Evolutionary conservation across 441 rosid genomes (phyloP).

Genomic region (Syzygium syzygioides): DNA sequence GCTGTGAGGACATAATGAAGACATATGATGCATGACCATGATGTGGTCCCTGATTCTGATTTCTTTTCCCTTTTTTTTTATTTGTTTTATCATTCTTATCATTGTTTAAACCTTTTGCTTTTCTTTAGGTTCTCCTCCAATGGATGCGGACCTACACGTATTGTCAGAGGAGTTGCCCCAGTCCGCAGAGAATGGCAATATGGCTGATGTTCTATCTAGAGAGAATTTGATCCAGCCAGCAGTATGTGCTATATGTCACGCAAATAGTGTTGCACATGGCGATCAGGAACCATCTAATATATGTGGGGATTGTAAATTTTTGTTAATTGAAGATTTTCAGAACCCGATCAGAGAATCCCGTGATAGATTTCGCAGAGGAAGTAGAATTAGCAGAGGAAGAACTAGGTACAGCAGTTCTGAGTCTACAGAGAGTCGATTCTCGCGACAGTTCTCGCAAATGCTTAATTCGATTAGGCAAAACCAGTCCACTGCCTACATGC

Average conservation of each 20-base stretch:
- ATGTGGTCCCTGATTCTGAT: background rate
- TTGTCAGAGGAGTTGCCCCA: background rate
- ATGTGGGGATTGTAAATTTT: constrained; percentile 82
- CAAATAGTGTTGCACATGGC: constrained; percentile 30
- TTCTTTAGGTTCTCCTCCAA: background rate
- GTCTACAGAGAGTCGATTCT: constrained; percentile 45
- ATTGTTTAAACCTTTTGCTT: background rate
- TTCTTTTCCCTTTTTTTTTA: background rate
- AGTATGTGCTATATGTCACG: constrained; percentile 54
- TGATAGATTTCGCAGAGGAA: constrained; percentile 31
- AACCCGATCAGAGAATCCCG: constrained; percentile 33
- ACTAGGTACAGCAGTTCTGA: constrained; percentile 56
- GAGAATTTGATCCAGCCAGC: constrained; percentile 19
- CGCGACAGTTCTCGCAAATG: constrained; percentile 54
- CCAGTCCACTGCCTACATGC: constrained; percentile 31
- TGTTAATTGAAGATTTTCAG: constrained; percentile 64
- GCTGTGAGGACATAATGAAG: background rate
- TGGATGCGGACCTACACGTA: background rate
- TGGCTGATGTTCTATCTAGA: background rate
- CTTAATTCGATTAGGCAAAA: constrained; percentile 47
- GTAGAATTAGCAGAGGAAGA: constrained; percentile 21
- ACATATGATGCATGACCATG: background rate
- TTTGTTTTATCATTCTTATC: background rate
- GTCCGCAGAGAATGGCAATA: background rate
- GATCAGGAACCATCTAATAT: constrained; percentile 41